phyloP scores from a whole-genome alignment of 108 stramenopile species.

The Seminavis robusta region DNA sequence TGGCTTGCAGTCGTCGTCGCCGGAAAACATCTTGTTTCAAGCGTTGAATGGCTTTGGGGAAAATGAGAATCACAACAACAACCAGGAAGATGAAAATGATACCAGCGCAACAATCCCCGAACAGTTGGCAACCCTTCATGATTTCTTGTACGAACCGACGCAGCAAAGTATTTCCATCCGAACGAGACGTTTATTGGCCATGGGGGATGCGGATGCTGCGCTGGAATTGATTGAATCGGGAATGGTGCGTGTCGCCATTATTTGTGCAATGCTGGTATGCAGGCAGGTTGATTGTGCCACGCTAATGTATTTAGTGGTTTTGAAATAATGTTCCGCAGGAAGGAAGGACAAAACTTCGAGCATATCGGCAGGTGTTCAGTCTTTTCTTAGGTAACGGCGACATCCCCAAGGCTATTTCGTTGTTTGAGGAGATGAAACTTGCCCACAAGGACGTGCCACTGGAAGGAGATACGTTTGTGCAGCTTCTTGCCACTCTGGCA shows the following conservation, averaged over 20 bases:
- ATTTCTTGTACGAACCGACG: constrained; percentile 68
- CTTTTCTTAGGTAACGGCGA: constrained; percentile 57
- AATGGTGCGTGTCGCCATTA: no score
- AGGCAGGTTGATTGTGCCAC: no score
- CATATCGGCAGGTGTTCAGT: constrained; percentile 71
- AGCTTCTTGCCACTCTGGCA: constrained; percentile 59
- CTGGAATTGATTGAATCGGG: constrained; percentile 60
- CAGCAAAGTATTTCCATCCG: constrained; percentile 74
- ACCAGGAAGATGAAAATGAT: no score
- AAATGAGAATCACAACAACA: no score
- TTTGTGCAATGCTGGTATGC: no score
- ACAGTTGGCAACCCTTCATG: no score
- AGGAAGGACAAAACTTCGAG: constrained; percentile 54
- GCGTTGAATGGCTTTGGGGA: no score
- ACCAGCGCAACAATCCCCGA: no score
- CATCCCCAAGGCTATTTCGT: constrained; percentile 41
- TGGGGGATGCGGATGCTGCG: constrained; percentile 63
- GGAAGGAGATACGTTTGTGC: constrained; percentile 71
- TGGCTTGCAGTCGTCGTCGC: no score
- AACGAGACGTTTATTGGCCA: constrained; percentile 53
- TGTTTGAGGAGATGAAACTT: constrained; percentile 66
- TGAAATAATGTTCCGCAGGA: constrained; percentile 18
- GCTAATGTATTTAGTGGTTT: no score
- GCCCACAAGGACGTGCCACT: constrained; percentile 38
- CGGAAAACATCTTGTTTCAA: no score